phyloP scores from a whole-genome alignment of 345 rosid genomes.

The Eucalyptus curtisii region DNA sequence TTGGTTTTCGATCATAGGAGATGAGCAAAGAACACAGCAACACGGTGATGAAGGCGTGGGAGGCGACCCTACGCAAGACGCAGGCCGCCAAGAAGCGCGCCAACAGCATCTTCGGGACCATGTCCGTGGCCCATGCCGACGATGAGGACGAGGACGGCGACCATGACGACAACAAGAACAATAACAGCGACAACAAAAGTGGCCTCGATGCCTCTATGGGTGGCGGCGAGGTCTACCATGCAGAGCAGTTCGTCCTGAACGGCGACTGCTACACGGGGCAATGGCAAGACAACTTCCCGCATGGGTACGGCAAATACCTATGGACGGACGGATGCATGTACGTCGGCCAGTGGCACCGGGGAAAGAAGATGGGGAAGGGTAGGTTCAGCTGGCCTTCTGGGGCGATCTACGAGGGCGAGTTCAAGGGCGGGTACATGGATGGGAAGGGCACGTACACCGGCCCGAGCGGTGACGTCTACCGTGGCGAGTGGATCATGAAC shows the following conservation, averaged over 20 bases:
- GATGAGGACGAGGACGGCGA: slow-evolving; percentile 23
- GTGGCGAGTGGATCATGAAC: slow-evolving; percentile 88
- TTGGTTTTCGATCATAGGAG: not conserved
- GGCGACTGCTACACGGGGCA: slow-evolving; percentile 87
- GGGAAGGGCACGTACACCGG: slow-evolving; percentile 65
- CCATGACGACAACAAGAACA: not conserved
- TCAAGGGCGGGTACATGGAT: slow-evolving; percentile 85
- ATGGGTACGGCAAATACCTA: slow-evolving; percentile 77
- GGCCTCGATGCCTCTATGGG: not conserved
- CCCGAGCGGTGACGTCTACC: slow-evolving; percentile 48
- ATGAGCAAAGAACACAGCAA: not conserved
- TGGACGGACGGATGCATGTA: slow-evolving; percentile 94
- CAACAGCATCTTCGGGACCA: slow-evolving; percentile 72
- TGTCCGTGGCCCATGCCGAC: slow-evolving; percentile 33
- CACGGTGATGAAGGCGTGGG: slow-evolving; percentile 72
- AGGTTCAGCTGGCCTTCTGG: slow-evolving; percentile 94
- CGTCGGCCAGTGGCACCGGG: slow-evolving; percentile 75
- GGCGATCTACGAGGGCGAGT: slow-evolving; percentile 84
- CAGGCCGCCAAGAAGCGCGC: slow-evolving; percentile 89
- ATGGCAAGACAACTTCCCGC: slow-evolving; percentile 76
- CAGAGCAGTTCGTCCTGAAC: slow-evolving; percentile 69
- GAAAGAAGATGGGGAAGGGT: slow-evolving; percentile 77
- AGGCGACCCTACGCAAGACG: slow-evolving; percentile 78
- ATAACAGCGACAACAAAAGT: not conserved
- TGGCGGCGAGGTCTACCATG: slow-evolving; percentile 35